phyloP scores from a whole-genome alignment of 1,284 basidiomycete species.

The Cryptococcus floricola region DNA sequence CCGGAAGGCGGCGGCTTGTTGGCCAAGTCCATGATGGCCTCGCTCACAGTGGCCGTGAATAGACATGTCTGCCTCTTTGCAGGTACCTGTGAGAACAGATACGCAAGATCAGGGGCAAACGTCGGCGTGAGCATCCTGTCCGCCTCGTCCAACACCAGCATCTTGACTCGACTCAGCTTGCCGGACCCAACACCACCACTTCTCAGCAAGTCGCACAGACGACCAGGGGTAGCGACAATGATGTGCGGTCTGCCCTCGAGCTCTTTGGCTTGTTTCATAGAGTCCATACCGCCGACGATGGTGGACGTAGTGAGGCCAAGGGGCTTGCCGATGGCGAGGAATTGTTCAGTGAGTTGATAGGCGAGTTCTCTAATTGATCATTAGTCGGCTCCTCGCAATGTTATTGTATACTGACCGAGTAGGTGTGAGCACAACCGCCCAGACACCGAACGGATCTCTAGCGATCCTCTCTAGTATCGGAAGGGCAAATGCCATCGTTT shows the following conservation, averaged over 20 bases:
- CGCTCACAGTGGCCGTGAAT: constrained; percentile 92
- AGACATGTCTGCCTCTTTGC: constrained; percentile 87
- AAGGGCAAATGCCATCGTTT: constrained; percentile 94
- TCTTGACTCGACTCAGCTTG: constrained; percentile 79
- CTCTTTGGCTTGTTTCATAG: constrained; percentile 90
- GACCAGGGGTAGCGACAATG: constrained; percentile 92
- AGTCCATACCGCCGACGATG: constrained; percentile 97
- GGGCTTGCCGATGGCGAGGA: constrained; percentile 80
- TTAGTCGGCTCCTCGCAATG: neutral
- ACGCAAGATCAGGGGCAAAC: constrained; percentile 79
- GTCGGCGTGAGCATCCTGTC: constrained; percentile 87
- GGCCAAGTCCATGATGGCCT: constrained; percentile 77
- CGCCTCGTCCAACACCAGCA: constrained; percentile 92
- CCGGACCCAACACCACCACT: constrained; percentile 67
- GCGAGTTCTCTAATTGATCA: constrained; percentile 73
- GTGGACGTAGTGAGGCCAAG: constrained; percentile 79
- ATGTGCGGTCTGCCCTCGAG: constrained; percentile 83
- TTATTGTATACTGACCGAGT: constrained; percentile 61
- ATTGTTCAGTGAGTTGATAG: constrained; percentile 95
- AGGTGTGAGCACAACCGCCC: constrained; percentile 87
- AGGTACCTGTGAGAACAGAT: constrained; percentile 75
- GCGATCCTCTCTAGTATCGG: constrained; percentile 89
- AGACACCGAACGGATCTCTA: constrained; percentile 87
- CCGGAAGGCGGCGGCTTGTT: constrained; percentile 70
- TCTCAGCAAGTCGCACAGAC: constrained; percentile 84